Conservation (phyloP, 257 asterid genomes). For the Eucommia ulmoides region DNA sequence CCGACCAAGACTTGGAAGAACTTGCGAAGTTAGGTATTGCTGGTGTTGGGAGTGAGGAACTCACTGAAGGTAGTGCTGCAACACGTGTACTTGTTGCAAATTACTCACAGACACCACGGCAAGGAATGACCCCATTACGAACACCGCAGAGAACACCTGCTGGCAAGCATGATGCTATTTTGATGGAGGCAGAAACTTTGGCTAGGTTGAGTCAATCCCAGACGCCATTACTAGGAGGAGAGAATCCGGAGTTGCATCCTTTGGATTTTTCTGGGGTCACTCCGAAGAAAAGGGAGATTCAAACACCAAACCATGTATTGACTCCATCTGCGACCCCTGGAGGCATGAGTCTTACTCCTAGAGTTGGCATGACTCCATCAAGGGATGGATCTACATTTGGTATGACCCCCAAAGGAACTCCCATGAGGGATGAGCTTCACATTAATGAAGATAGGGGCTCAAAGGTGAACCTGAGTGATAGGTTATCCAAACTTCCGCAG, state of each 20-base stretch:
- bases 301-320: constrained; percentile 90
- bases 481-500: constrained; percentile 70
- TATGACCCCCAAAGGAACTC: constrained; percentile 82
- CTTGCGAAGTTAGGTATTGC: constrained; percentile 96
- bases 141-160: constrained; percentile 96
- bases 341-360: constrained; percentile 60
- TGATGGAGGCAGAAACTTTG: constrained; percentile 99
- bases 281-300: constrained; percentile 76
- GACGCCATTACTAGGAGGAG: constrained; percentile 98
- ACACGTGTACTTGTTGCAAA: constrained; percentile 87
- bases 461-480: constrained; percentile 39
- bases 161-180: constrained; percentile 80
- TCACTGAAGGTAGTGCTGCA: constrained; percentile 83
- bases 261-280: constrained; percentile 99
- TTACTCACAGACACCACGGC: constrained; percentile 80
- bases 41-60: constrained; percentile 70
- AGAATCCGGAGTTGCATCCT: constrained; percentile 85
- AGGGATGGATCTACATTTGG: constrained; percentile 56
- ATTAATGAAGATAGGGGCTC: constrained; percentile 77
- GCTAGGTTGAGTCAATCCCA: constrained; percentile 74
- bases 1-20: constrained; percentile 94
- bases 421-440: constrained; percentile 83
- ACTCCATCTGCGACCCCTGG: constrained; percentile 95
- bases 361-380: constrained; percentile 81
- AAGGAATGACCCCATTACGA: constrained; percentile 82